Percentiles rank a stretch among this genome's conserved stretches.
Conservation (phyloP, 441 rosid species). For the Euphorbia corollata region DNA sequence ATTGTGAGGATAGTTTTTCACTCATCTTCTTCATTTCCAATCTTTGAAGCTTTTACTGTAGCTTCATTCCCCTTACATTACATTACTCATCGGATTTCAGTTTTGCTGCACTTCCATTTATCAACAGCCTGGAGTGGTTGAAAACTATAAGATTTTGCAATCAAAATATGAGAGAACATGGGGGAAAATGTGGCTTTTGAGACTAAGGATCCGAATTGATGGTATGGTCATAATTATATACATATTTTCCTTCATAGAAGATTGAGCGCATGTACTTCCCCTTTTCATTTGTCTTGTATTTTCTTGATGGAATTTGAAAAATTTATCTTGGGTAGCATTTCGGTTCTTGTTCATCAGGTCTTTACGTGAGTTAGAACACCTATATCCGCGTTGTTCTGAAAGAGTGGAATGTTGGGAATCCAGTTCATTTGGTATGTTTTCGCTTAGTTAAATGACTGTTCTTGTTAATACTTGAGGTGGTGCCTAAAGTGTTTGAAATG, state of each 20-base stretch:
- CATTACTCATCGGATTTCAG: too few relatives aligned
- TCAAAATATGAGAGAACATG: constrained; percentile 78
- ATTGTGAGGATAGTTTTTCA: too few relatives aligned
- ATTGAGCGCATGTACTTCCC: neutral
- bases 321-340: constrained; percentile 10
- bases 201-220: constrained; percentile 84
- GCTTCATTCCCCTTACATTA: too few relatives aligned
- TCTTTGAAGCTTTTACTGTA: too few relatives aligned
- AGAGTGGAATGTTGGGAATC: constrained; percentile 87
- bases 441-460: constrained; percentile 1
- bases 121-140: constrained; percentile 40
- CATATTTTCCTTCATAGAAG: neutral
- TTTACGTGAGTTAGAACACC: constrained; percentile 89
- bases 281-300: neutral
- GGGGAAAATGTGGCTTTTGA: constrained; percentile 95
- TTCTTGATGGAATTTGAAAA: constrained; percentile 3
- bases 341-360: constrained; percentile 43
- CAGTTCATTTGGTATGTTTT: constrained; percentile 74
- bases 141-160: constrained; percentile 74
- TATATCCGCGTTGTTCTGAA: constrained; percentile 80
- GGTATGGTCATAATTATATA: constrained; percentile 34
- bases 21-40: too few relatives aligned
- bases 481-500: neutral
- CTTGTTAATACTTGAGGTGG: neutral
- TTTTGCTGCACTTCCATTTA: too few relatives aligned